Evolutionary conservation across 345 rosid genomes (phyloP).

Genomic region (Eucalyptus tenuipes): DNA sequence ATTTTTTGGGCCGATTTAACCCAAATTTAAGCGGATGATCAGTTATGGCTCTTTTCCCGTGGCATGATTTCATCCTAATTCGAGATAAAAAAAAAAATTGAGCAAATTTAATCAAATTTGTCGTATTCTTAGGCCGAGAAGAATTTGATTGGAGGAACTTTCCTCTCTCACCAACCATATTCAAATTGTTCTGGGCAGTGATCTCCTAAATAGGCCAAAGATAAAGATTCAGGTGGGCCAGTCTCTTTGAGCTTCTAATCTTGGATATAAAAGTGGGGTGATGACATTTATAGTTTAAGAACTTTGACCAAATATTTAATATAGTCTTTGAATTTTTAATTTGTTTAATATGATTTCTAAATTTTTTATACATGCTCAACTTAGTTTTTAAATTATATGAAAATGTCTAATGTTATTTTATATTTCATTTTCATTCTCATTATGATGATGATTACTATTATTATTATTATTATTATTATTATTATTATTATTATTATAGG

Average conservation of each 20-base stretch:
- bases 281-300: accelerated
- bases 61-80: background rate
- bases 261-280: background rate
- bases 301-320: accelerated
- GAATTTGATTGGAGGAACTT: background rate
- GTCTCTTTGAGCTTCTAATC: background rate
- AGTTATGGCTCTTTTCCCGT: accelerated
- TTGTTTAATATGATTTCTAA: accelerated
- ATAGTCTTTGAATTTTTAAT: no score
- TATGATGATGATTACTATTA: no score
- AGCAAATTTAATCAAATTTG: background rate
- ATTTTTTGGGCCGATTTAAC: background rate
- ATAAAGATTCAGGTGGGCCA: background rate
- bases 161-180: background rate
- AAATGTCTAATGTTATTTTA: background rate
- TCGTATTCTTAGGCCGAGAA: accelerated
- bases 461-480: no score
- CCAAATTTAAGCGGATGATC: background rate
- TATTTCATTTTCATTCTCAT: no score
- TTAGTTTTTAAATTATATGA: no score
- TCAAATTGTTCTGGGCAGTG: accelerated
- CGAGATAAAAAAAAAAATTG: background rate
- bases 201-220: background rate
- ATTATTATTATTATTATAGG: background rate
- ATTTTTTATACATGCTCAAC: accelerated